Conservation (phyloP, 2,329 filamentous ascomycete species). For the Scytalidium sp. region DNA sequence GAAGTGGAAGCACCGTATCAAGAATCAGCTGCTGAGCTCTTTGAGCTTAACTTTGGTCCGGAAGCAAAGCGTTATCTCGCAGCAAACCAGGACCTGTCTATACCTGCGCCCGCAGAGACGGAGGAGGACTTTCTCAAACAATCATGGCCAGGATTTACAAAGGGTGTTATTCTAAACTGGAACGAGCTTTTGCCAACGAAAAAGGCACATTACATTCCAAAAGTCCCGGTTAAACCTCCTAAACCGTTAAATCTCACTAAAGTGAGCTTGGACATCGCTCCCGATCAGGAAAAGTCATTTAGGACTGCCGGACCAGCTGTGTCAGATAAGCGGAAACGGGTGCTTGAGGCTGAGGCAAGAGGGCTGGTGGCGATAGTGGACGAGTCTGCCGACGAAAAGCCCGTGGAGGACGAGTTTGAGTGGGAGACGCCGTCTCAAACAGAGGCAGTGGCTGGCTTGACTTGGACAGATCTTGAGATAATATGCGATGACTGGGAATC, state of each 20-base stretch:
- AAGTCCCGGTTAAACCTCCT: constrained; percentile 74
- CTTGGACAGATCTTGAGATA: constrained; percentile 76
- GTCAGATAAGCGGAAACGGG: constrained; percentile 50
- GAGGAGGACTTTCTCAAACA: constrained; percentile 74
- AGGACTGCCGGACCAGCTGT: constrained; percentile 64
- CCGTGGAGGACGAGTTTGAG: constrained; percentile 47
- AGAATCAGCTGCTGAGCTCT: constrained; percentile 28
- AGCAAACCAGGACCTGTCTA: constrained; percentile 57
- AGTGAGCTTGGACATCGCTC: constrained; percentile 78
- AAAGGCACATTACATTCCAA: constrained; percentile 73
- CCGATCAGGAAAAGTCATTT: constrained; percentile 85
- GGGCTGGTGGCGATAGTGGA: constrained; percentile 44
- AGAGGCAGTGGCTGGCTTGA: constrained; percentile 71
- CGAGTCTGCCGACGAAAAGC: constrained; percentile 33
- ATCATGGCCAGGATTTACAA: constrained; percentile 78
- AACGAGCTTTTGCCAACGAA: constrained; percentile 81
- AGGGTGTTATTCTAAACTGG: constrained; percentile 72
- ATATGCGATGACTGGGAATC: constrained; percentile 85
- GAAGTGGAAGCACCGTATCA: constrained; percentile 28
- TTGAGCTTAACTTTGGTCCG: constrained; percentile 45
- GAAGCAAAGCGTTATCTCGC: constrained; percentile 26
- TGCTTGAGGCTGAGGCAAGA: constrained; percentile 48
- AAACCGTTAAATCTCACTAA: constrained; percentile 85
- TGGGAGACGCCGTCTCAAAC: constrained; percentile 46
- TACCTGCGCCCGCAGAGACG: constrained; percentile 69